phyloP scores from a whole-genome alignment of 176 grass and related monocot species.

The Pontederia crassipes region DNA sequence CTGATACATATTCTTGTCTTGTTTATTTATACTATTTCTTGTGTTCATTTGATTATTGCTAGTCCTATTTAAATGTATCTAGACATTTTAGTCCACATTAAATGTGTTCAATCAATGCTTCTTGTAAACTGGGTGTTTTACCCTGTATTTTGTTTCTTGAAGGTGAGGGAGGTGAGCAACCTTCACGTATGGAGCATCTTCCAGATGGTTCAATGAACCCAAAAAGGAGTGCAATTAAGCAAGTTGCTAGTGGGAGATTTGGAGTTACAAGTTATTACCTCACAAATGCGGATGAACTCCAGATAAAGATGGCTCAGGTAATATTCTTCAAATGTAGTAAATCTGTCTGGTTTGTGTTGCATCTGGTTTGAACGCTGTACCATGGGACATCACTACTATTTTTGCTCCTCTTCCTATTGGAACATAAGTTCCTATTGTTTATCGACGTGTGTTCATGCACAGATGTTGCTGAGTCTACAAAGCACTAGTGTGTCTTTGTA shows the following conservation, averaged over 20 bases:
- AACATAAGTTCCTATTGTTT: neutral
- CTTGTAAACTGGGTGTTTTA: neutral
- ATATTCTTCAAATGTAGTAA: neutral
- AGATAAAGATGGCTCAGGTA: conserved; percentile 99
- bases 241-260: conserved; percentile 98
- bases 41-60: no score
- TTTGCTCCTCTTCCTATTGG: neutral
- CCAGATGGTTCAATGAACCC: conserved; percentile 87
- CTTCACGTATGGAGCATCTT: conserved; percentile 89
- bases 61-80: no score
- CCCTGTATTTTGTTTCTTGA: neutral
- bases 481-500: neutral
- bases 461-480: neutral
- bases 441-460: neutral
- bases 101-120: no score
- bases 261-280: conserved; percentile 96
- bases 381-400: neutral
- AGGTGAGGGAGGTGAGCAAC: conserved; percentile 98
- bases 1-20: no score
- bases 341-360: neutral
- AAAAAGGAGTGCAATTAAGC: conserved; percentile 94
- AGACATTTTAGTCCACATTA: no score
- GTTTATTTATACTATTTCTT: no score
- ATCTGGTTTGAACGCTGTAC: conserved; percentile 4
- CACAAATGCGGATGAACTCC: conserved; percentile 97